phyloP scores from a whole-genome alignment of 768 basidiomycete genomes.

The Roridomyces roridus region DNA sequence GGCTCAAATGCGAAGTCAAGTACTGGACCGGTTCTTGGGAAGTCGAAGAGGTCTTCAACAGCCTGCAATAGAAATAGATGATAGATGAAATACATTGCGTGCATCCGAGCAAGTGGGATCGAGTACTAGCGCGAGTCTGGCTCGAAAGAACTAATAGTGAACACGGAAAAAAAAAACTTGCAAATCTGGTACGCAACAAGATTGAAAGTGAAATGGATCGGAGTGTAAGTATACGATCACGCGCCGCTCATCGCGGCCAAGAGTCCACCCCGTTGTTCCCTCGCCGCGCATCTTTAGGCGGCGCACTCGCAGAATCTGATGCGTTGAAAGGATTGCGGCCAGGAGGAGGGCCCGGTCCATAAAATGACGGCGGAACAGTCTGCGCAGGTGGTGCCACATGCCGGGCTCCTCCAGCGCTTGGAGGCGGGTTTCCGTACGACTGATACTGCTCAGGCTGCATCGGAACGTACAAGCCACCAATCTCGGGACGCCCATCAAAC shows the following conservation, averaged over 20 bases:
- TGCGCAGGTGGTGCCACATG: constrained; percentile 59
- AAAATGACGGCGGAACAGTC: constrained; percentile 69
- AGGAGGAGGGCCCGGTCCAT: constrained; percentile 55
- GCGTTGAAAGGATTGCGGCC: constrained; percentile 50
- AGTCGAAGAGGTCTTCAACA: constrained; percentile 81
- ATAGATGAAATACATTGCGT: constrained; percentile 2
- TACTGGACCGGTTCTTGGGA: constrained; percentile 98
- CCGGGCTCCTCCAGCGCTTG: constrained; percentile 37
- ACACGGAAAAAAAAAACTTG: constrained; percentile 14
- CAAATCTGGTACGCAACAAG: constrained; percentile 22
- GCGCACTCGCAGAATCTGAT: constrained; percentile 38
- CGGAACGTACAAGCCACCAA: constrained; percentile 76
- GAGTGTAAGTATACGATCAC: not conserved
- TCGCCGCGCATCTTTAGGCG: constrained; percentile 63
- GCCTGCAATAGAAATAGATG: constrained; percentile 40
- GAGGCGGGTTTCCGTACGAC: constrained; percentile 50
- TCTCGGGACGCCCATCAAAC: constrained; percentile 67
- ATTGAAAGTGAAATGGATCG: not conserved
- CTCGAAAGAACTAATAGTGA: constrained; percentile 2
- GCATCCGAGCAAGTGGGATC: not conserved
- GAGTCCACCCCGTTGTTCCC: constrained; percentile 67
- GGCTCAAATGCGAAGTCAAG: constrained; percentile 73
- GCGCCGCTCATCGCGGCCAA: constrained; percentile 68
- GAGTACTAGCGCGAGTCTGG: too few species aligned
- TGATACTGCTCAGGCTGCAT: constrained; percentile 85